Evolutionary conservation across 805 yeast species (phyloP).

Genomic region (Candida mattraensis): DNA sequence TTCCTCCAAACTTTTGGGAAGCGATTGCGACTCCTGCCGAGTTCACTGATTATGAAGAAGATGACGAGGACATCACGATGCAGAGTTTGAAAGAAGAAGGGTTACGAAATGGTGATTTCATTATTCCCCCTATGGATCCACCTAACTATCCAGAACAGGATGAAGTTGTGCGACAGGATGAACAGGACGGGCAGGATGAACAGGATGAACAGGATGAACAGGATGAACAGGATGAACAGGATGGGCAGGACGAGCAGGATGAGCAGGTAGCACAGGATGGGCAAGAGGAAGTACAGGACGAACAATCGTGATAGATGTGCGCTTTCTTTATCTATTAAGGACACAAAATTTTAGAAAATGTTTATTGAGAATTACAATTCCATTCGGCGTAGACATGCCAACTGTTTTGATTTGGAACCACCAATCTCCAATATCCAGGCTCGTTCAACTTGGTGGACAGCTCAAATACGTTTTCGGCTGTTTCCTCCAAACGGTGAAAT

Average conservation of each 20-base stretch:
- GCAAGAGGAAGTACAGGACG: conserved; percentile 3
- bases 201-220: not conserved
- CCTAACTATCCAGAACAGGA: conserved; percentile 9
- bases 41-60: conserved; percentile 35
- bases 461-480: conserved; percentile 55
- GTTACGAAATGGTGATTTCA: conserved; percentile 18
- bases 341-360: not conserved
- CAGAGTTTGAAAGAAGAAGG: conserved; percentile 26
- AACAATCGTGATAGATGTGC: not conserved
- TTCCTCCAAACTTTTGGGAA: conserved; percentile 59
- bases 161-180: not conserved
- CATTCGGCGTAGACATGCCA: conserved; percentile 94
- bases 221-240: not conserved
- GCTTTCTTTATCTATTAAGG: conserved; percentile 2
- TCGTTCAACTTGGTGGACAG: conserved; percentile 64
- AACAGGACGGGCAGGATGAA: not conserved
- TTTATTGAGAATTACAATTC: conserved; percentile 37
- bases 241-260: too few species aligned
- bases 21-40: conserved; percentile 26
- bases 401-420: conserved; percentile 75
- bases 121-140: conserved; percentile 18
- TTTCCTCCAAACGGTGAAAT: conserved; percentile 56
- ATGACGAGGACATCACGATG: conserved; percentile 30
- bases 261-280: not conserved
- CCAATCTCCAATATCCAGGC: conserved; percentile 78